These are phyloP conservation scores for Magnolia changhungtana DNA, from an alignment of 164 flowering plant species.

Conservation along the genomic window DNA sequence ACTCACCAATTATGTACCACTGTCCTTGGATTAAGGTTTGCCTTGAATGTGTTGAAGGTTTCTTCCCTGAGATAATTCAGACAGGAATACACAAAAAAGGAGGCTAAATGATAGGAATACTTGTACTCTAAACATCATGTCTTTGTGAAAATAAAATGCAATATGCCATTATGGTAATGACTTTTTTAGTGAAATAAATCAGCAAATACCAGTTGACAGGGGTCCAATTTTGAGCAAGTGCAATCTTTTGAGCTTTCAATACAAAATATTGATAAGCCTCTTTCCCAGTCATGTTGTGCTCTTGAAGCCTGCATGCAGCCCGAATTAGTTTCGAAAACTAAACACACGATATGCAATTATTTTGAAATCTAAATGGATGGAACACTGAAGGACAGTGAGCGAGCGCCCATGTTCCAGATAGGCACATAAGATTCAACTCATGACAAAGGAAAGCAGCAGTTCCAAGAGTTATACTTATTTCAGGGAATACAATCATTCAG, in stretches of 20 bases:
- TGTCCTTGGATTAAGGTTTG: slow-evolving; percentile 65
- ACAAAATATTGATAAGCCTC: slow-evolving; percentile 93
- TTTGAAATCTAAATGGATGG: background rate
- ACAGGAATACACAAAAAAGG: background rate
- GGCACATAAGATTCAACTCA: background rate
- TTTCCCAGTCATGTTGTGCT: slow-evolving; percentile 62
- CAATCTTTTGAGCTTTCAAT: slow-evolving; percentile 77
- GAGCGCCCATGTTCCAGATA: background rate
- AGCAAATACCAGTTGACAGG: slow-evolving; percentile 85
- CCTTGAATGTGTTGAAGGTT: slow-evolving; percentile 73
- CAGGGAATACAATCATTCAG: background rate
- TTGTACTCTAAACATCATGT: background rate
- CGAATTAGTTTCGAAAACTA: background rate
- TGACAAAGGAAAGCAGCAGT: background rate
- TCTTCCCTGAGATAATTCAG: slow-evolving; percentile 68
- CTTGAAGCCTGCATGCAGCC: slow-evolving; percentile 60
- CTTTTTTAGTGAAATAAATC: slow-evolving; percentile 5
- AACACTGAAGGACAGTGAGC: background rate
- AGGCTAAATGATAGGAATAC: background rate
- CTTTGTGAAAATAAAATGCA: background rate
- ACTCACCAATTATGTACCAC: slow-evolving; percentile 95
- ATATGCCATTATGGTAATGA: background rate
- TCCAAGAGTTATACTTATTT: background rate
- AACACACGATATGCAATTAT: slow-evolving; percentile 1
- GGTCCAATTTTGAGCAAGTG: slow-evolving; percentile 59